These are phyloP conservation scores for Asclepias syriaca DNA, from an alignment of 257 asterid genomes.

Conservation along the genomic window DNA sequence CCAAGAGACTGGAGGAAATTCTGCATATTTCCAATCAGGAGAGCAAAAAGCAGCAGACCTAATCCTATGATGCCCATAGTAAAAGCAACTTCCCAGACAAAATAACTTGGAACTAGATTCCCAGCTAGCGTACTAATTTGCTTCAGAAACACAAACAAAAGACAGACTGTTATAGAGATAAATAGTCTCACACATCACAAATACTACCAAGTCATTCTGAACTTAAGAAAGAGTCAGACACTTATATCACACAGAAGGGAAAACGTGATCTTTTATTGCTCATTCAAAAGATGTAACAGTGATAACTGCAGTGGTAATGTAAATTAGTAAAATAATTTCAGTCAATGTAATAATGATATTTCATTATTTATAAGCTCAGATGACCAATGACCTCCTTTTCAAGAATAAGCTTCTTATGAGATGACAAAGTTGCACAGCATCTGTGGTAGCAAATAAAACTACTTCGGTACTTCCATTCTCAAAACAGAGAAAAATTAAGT, in stretches of 20 bases:
- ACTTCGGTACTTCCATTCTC: background rate
- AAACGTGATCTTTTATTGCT: background rate
- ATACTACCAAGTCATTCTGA: background rate
- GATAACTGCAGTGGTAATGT: background rate
- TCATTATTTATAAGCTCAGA: background rate
- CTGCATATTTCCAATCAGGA: slow-evolving; percentile 91
- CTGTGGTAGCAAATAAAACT: background rate
- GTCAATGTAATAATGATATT: background rate
- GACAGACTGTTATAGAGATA: background rate
- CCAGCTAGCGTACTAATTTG: slow-evolving; percentile 96
- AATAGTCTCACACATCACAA: background rate
- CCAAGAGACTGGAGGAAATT: slow-evolving; percentile 90
- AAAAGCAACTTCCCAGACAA: slow-evolving; percentile 74
- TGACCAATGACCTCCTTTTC: too few species aligned
- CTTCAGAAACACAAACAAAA: slow-evolving; percentile 24
- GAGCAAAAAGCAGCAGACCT: slow-evolving; percentile 86
- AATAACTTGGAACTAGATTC: slow-evolving; percentile 81
- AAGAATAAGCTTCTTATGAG: background rate
- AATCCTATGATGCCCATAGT: slow-evolving; percentile 77
- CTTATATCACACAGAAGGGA: background rate
- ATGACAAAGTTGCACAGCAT: background rate
- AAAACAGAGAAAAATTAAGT: background rate
- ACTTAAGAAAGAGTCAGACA: background rate
- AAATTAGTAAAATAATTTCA: too few species aligned
- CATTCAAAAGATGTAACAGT: background rate